A percentile compares a stretch with the other conserved stretches of the same genome.
phyloP scores from a whole-genome alignment of 1,284 basidiomycete genomes.

The Ceratobasidium sp. region DNA sequence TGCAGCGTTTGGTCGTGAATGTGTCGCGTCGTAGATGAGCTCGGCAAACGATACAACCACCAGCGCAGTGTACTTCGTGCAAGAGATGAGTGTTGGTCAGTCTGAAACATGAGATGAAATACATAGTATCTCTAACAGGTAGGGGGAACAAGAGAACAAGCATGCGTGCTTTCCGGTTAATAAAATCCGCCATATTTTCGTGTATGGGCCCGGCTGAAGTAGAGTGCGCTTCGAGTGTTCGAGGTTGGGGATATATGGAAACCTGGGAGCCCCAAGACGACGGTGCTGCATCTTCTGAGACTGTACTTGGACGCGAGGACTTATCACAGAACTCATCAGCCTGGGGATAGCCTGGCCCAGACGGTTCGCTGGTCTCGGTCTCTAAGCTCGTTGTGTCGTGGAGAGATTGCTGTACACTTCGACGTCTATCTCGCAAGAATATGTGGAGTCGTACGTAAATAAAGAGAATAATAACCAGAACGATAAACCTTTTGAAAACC shows the following conservation, averaged over 20 bases:
- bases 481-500: not conserved
- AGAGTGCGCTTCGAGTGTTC: not conserved
- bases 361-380: not conserved
- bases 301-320: too few relatives aligned
- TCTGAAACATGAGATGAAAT: not conserved
- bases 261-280: too few relatives aligned
- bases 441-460: conserved; percentile 27
- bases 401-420: conserved; percentile 2
- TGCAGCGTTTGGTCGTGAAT: conserved; percentile 1
- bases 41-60: conserved; percentile 21
- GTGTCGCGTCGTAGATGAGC: conserved; percentile 13
- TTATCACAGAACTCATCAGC: too few relatives aligned
- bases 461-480: conserved; percentile 1
- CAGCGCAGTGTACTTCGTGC: conserved; percentile 19
- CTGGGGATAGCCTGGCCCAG: not conserved
- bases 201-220: not conserved
- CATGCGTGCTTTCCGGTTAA: conserved; percentile 32
- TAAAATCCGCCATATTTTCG: conserved; percentile 29
- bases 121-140: conserved; percentile 11
- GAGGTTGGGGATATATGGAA: too few relatives aligned
- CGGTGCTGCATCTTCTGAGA: too few relatives aligned
- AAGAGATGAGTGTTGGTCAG: not conserved
- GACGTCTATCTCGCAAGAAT: conserved; percentile 14
- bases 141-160: conserved; percentile 39
- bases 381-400: not conserved